Evolutionary conservation across 495 filamentous ascomycete genomes (phyloP), one percentile per base, ranked within the genome.

Genomic region (Penicillium pancosmium): DNA sequence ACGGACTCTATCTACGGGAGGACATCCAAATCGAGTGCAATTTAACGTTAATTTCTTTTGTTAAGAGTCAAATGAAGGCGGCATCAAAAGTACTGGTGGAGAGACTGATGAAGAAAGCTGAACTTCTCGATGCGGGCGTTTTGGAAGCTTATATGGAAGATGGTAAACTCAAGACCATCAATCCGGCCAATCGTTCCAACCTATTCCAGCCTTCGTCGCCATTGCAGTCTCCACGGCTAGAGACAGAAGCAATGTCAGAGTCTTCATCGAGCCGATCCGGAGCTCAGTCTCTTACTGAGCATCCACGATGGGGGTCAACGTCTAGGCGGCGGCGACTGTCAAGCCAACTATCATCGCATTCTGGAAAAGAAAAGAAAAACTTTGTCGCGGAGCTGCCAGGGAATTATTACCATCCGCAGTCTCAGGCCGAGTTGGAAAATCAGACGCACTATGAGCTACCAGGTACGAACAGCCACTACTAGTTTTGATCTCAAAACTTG

Each of bases 21-120:
- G 90, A 92, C 57, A 84, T 91, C 46, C 84, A 90, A 52, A 85
- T 94, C 74, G 80, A 80, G 54, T 92, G 88, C 78, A 92, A 92
- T 63, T 74, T 91, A 18, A 73, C 91, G 59, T 81, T 91, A 75
- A 80, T 84, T 0, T 68, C 75, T 10, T 92, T 92, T 64, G 87
- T 93, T 41, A 91, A 88, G 77, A 84, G 82, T 68, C 91, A 87
- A 21, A 78, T 92, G 21, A 89, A 88, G 66, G 88, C 88, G 59
- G 80, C 87, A 2, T 88, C 91, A 61, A 77, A 75, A 15, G 74
- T 80, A 3, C 77, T 94, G 36, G 88, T 92, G 1, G 84, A 86
- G 21, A 73, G 85, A 5, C 72, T 93, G 18, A 73, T 88, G 5
- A 77, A 80, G 53, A 90, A 88, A 61, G 82, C 86, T 0, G 73